Conservation (phyloP, 805 yeast species). For the Dipodascopsis tothii region DNA sequence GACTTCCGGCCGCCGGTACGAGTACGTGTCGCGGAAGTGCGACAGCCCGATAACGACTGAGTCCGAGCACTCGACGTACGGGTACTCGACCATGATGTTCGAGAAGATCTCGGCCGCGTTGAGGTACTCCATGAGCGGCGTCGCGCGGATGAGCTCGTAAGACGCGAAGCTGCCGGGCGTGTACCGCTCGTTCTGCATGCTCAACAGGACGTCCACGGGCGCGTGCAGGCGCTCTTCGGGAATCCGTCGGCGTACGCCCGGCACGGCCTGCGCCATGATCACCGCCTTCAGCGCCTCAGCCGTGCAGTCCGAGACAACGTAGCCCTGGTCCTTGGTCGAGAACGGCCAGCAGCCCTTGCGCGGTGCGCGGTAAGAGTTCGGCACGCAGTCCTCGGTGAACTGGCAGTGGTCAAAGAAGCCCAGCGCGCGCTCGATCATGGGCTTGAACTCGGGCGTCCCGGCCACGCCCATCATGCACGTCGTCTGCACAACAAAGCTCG, state of each 20-base stretch:
- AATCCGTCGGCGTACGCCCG: constrained; percentile 25
- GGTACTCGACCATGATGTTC: constrained; percentile 96
- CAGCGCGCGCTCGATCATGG: constrained; percentile 57
- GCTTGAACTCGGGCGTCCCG: constrained; percentile 55
- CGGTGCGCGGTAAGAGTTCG: constrained; percentile 73
- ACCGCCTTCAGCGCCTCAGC: constrained; percentile 93
- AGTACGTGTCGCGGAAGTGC: constrained; percentile 59
- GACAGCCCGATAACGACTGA: constrained; percentile 85
- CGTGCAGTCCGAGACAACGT: constrained; percentile 93
- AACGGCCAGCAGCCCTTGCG: constrained; percentile 93
- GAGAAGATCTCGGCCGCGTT: constrained; percentile 98
- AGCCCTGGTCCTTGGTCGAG: constrained; percentile 92
- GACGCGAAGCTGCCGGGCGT: constrained; percentile 90
- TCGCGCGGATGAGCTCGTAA: constrained; percentile 78
- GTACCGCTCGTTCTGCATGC: constrained; percentile 72
- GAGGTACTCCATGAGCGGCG: constrained; percentile 63
- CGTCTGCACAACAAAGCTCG: constrained; percentile 83
- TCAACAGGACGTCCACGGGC: constrained; percentile 69
- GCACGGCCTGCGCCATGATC: constrained; percentile 74
- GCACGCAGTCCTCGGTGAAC: constrained; percentile 68
- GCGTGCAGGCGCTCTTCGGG: constrained; percentile 36
- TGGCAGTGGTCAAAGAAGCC: constrained; percentile 73
- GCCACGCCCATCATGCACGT: constrained; percentile 72
- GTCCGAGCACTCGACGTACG: constrained; percentile 97
- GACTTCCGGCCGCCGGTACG: constrained; percentile 62